These are phyloP conservation scores for Adansonia madagascariensis DNA, from an alignment of 441 rosid species.

Conservation along the genomic window DNA sequence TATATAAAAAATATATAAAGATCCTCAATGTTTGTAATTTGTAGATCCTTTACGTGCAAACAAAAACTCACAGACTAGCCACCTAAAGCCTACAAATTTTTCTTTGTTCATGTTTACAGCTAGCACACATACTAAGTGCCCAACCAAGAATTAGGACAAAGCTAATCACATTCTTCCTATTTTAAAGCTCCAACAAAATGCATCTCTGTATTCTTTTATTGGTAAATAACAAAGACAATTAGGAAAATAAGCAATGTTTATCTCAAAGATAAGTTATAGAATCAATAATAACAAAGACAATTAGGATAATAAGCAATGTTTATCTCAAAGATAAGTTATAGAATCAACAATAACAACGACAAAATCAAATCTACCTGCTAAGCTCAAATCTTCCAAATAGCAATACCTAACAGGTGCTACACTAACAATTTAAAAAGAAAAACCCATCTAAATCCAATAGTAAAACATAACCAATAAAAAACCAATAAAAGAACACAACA, in stretches of 20 bases:
- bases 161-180: neutral
- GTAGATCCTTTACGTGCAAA: constrained; percentile 64
- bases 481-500: neutral
- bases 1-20: neutral
- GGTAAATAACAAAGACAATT: neutral
- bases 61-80: constrained; percentile 50
- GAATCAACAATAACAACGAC: neutral
- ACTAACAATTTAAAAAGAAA: neutral
- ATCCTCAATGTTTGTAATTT: constrained; percentile 41
- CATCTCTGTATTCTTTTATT: neutral
- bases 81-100: constrained; percentile 63
- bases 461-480: neutral
- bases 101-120: constrained; percentile 74
- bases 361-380: constrained; percentile 1
- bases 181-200: neutral
- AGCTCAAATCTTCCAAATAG: neutral
- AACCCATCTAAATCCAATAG: neutral
- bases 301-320: neutral
- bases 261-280: neutral
- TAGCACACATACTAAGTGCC: constrained; percentile 57
- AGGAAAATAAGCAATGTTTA: neutral
- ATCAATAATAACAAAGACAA: neutral
- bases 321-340: neutral
- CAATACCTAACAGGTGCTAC: neutral
- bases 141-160: constrained; percentile 73